phyloP scores from a whole-genome alignment of 495 filamentous ascomycete species.

The Annulohypoxylon maeteangense region DNA sequence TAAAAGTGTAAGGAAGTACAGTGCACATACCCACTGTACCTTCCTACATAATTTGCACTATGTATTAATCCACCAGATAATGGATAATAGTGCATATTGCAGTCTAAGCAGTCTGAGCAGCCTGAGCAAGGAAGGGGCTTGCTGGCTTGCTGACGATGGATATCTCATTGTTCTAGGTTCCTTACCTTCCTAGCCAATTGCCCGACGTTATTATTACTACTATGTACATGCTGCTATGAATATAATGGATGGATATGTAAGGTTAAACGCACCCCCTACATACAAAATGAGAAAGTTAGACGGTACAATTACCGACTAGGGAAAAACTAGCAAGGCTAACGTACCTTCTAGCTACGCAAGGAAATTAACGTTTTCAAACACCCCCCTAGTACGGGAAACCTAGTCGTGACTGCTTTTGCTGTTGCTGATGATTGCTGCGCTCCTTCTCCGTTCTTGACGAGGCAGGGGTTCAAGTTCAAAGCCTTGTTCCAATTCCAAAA shows the following conservation, averaged over 20 bases:
- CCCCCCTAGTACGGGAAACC: constrained; percentile 10
- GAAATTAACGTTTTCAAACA: constrained; percentile 25
- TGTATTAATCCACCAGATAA: constrained; percentile 28
- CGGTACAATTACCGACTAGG: background rate
- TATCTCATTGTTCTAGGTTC: constrained; percentile 6
- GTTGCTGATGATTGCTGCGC: constrained; percentile 10
- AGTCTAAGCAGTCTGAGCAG: constrained; percentile 11
- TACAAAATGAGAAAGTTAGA: background rate
- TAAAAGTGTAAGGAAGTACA: constrained; percentile 1
- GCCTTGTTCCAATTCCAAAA: constrained; percentile 36
- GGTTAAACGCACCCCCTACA: background rate
- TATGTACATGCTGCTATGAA: background rate
- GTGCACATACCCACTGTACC: background rate
- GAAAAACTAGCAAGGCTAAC: background rate
- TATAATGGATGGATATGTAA: background rate
- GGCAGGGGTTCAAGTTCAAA: constrained; percentile 16
- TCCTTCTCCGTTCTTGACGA: constrained; percentile 9
- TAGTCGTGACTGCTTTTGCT: constrained; percentile 16
- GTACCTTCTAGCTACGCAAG: constrained; percentile 3
- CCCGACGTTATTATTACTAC: background rate
- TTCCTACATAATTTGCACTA: background rate
- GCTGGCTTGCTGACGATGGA: constrained; percentile 19
- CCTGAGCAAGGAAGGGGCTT: constrained; percentile 19
- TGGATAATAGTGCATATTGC: constrained; percentile 17
- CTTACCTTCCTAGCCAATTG: constrained; percentile 20